Evolutionary conservation across 257 asterid genomes (phyloP), one percentile per base, ranked within the genome.

Genomic region (Nicotiana paniculata): DNA sequence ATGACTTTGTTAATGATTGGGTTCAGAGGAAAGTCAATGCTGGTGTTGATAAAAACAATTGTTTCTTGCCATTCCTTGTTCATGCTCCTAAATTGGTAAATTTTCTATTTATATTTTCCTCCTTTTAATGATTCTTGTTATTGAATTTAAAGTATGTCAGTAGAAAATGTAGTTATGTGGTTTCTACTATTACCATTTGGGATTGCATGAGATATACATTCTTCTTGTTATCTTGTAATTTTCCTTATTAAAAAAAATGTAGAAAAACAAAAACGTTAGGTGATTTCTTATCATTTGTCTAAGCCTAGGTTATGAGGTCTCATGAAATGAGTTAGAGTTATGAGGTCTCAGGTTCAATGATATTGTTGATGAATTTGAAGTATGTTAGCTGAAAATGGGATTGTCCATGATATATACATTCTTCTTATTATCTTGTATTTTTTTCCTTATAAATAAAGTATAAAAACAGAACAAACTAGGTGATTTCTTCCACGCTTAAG

Each of bases 61-160:
- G 91, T 69, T 78, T 85, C 83, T 72, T 91, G 83, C 92, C 92
- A n/a, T 91, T 93, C 77, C 96, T 87, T 37, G 81, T 46, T 53
- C 89, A 90, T 37, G 97, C 94, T 63, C 93, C 96, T 1, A 90
- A 85, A 87, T 79, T 64, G 93, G 98, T 94, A 86, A 33, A 69
- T 18, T 43, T 39, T 0, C 35, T 43, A 32, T 13, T 69, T 61
- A 0, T 13, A 35, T 26, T 79, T 48, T 62, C 39, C 26, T 63
- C 39, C 26, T 63, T 77, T 1, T 24, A 10, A 5, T 43, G 59
- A 7, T 16, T 35, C 18, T 15, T 7, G 13, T 32, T 69, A n/a
- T 37, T 77, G 35, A 39, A 1, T 59, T 77, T 58, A 53, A 70
- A 12, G 28, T 16, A 13, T 24, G 51, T 8, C 33, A 11, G 62